Evolutionary conservation across 805 yeast species (phyloP), one percentile per base, ranked within the genome.

Genomic region (Zygoascus ofunaensis): DNA sequence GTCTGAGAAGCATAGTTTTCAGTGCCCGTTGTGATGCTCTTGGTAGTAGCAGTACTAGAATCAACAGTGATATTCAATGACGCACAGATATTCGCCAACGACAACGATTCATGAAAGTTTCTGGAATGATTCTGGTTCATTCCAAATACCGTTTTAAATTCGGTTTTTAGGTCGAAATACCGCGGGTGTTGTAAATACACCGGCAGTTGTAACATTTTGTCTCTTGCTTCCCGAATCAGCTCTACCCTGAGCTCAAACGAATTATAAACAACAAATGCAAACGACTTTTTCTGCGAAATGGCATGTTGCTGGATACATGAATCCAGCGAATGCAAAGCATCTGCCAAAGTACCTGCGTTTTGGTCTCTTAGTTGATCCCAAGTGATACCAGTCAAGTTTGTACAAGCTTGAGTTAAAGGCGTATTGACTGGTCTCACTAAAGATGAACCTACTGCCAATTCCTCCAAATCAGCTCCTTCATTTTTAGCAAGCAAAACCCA

Each of bases 191-290:
- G 85, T 47, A 89, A 64, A 58, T 81, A 85, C 3, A 74, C 69
- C 0, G 95, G 95, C 45, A 87, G 69, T 3, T 70, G 73, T 46
- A 82, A 79, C 8, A 76, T 73, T 58, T 82, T 77, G 57, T 85
- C 94, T 34, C 86, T 70, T 5, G 94, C 85, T 59, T 87, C 94
- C 39, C 94, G 72, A 10, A 83, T 82, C 30, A 89, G 64, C 56
- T 80, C 82, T 39, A 89, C 89, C 48, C 87, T 72, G 39, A 87
- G 65, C 55, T 80, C 80, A 80, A 82, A 79, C 8, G 81, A 70
- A 55, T 78, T 77, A 49, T 77, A 68, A 0, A 87, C 72, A 40
- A 87, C 79, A 52, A 87, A 76, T 2, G 79, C 68, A 58, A 84
- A 80, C 40, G 62, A 59, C 8, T 66, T 66, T 33, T 67, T 60